phyloP scores from a whole-genome alignment of 2,329 filamentous ascomycete species.

The Phaeosphaeria sp. region DNA sequence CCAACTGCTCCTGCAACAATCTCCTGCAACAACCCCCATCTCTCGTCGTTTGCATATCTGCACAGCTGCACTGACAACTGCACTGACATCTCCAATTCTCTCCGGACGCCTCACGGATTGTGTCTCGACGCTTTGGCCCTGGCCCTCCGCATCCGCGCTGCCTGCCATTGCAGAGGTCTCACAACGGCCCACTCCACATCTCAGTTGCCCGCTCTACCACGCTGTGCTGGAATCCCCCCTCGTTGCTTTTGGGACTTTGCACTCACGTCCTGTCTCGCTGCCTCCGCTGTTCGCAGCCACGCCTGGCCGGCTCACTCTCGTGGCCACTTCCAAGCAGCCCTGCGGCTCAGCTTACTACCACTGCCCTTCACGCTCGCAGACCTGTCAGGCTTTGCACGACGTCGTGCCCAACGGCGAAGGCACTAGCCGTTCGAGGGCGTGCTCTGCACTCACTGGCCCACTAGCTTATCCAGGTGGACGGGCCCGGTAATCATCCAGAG shows the following conservation, averaged over 20 bases:
- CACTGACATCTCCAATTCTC: no score
- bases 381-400: constrained; percentile 43
- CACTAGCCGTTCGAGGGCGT: constrained; percentile 36
- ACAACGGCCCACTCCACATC: constrained; percentile 28
- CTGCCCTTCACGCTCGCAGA: constrained; percentile 25
- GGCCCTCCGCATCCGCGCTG: constrained; percentile 39
- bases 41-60: constrained; percentile 32
- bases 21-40: constrained; percentile 10
- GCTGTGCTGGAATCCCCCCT: constrained; percentile 24
- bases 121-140: constrained; percentile 48
- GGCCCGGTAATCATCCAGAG: constrained; percentile 43
- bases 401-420: constrained; percentile 41
- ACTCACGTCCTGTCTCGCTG: constrained; percentile 30
- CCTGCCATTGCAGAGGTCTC: constrained; percentile 40
- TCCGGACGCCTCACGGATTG: constrained; percentile 35
- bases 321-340: constrained; percentile 27
- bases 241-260: constrained; percentile 27
- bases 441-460: constrained; percentile 36
- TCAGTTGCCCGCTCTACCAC: constrained; percentile 31
- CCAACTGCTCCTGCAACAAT: no score
- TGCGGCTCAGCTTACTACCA: constrained; percentile 42
- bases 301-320: constrained; percentile 17
- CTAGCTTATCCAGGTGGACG: constrained; percentile 42
- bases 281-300: constrained; percentile 25
- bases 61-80: constrained; percentile 16